Base-by-base conservation (phyloP, 495 filamentous ascomycete species). In the Penicillium paradoxum region DNA sequence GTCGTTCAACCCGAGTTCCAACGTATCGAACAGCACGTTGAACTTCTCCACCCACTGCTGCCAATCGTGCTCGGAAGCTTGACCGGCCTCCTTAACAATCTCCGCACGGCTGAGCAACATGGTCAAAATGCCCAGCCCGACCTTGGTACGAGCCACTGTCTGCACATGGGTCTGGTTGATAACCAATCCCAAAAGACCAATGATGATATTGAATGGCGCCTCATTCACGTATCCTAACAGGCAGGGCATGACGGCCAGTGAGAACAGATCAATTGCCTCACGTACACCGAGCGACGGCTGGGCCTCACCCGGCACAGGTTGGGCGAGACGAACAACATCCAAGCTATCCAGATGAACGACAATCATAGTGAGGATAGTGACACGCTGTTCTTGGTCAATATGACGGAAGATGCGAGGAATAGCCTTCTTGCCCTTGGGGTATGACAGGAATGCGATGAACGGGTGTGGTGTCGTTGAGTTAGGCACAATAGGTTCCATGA, bases 91-190 rank as follows among this genome's bases (percentile, higher is more conserved):
- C 73, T 92, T 91, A 51, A 95, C 82, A 24, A 97, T 86, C 67
- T 97, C 95, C 18, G 93, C 93, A 37, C 95, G 86, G 56, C 89
- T 95, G 45, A 96, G 79, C 49, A 98, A 81, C 90, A 97, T 96
- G 7, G 92, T 97, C 58, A 98, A 76, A 70, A 97, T 88, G 13
- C 84, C 85, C 18, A 93, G 78, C 25, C 93, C 93, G 56, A 96
- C 84, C 57, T 87, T 86, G 32, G 88, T 96, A 55, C 85, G 86
- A 32, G 88, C 83, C 54, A 97, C 81, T 10, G 82, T 56, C 29
- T 85, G 84, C 39, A 96, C 78, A 55, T 96, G 91, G 2, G 88
- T 82, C 30, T 89, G 88, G 18, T 85, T 86, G 48, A 89, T 82
- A 45, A 96, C 83, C 24, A 98, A 76, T 9, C 90, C 88, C 24